Evolutionary conservation across 345 rosid genomes (phyloP), one percentile per base, ranked within the genome.

Genomic region (Gossypium rotundifolium): DNA sequence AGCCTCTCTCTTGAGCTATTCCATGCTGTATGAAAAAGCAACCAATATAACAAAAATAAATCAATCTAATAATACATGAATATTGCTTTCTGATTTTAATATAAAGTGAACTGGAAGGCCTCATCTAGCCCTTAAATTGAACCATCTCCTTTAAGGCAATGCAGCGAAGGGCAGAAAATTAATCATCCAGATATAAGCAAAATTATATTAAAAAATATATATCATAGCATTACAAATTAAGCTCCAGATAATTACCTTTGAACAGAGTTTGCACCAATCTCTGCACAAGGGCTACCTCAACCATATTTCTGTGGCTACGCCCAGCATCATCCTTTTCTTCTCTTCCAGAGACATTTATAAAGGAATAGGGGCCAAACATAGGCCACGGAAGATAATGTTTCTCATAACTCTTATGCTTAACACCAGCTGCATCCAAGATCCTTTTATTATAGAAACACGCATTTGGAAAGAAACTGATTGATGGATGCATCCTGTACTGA

Each of bases 401-500:
- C 33, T 74, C 73, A 57, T 83, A 82, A 49, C 72, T 77, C 45
- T 75, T 74, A 1, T 71, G 9, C 70, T 54, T 81, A 3, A 89
- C 90, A 73, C 75, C 73, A 18, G 78, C 53, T 46, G 87, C 88
- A 70, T 92, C 91, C 40, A 76, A 18, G 27, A 92, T 84, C 76
- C 48, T 73, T 40, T 75, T 82, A 51, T 2, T 9, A n/a, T 92
- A 90, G 75, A 92, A 88, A 6, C 74, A 74, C 49, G 52, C 71
- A 71, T 81, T 92, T 0, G 97, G 95, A 52, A 92, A 90, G 64
- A 3, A 58, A 74, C 93, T 87, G 18, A 92, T 90, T 0, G 83
- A 78, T 7, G 95, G 97, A 82, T 92, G 97, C 97, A 92, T 92
- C 20, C 97, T 78, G 76, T 90, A 88, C 74, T 90, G 97, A 46